phyloP scores from a whole-genome alignment of 768 basidiomycete genomes.

The Leucocoprinus sp. region DNA sequence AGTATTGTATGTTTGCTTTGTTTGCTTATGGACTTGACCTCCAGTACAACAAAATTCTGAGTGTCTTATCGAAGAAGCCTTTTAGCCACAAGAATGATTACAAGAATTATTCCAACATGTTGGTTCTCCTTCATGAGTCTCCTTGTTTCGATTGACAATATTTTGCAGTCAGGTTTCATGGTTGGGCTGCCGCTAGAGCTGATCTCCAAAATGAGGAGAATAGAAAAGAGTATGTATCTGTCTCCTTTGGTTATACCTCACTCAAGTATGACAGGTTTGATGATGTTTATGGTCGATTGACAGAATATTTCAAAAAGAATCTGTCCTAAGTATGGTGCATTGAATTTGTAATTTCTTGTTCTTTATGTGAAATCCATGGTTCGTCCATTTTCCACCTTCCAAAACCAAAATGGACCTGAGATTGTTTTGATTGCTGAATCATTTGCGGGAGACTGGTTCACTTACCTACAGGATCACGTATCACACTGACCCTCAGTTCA shows the following conservation, averaged over 20 bases:
- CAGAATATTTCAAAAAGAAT: slow-evolving; percentile 38
- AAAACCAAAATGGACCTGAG: slow-evolving; percentile 67
- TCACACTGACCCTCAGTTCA: neutral
- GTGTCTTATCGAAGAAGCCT: slow-evolving; percentile 39
- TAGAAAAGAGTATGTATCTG: slow-evolving; percentile 37
- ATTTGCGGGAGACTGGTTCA: neutral
- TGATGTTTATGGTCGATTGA: slow-evolving; percentile 46
- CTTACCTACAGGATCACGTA: slow-evolving; percentile 60
- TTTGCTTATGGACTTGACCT: neutral
- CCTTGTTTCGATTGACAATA: neutral
- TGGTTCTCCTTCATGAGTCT: slow-evolving; percentile 8
- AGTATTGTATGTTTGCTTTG: neutral
- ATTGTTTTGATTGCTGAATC: neutral
- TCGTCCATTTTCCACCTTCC: slow-evolving; percentile 42
- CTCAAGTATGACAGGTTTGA: slow-evolving; percentile 27
- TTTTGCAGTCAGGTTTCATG: slow-evolving; percentile 40
- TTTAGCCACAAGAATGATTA: slow-evolving; percentile 41
- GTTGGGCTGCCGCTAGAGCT: slow-evolving; percentile 57
- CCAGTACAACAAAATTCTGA: slow-evolving; percentile 43
- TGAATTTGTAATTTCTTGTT: neutral
- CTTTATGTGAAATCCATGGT: slow-evolving; percentile 23
- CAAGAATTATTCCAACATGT: slow-evolving; percentile 44
- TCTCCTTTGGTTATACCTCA: neutral
- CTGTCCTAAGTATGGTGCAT: slow-evolving; percentile 13
- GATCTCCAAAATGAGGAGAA: slow-evolving; percentile 49